A percentile compares a stretch with the other conserved stretches of the same genome.
Conservation (phyloP, 768 basidiomycete genomes). For the Pleurotus citrinopileatus region DNA sequence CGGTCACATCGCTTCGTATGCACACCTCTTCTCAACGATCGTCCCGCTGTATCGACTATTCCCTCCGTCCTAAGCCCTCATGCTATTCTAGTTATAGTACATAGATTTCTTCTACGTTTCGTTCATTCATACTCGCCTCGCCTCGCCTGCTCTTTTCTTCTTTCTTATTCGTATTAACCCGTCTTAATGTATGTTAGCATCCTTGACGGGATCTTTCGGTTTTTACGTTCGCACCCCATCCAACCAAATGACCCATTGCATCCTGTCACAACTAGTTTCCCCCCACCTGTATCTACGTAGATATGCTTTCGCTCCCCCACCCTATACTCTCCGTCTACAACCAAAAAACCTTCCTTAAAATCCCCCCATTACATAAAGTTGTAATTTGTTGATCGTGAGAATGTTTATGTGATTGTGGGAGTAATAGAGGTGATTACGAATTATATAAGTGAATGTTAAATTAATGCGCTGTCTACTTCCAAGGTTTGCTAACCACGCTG, state of each 20-base stretch:
- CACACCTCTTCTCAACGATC: background rate
- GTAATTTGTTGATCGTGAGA: too few relatives aligned
- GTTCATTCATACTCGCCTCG: background rate
- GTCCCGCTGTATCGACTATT: background rate
- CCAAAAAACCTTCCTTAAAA: too few relatives aligned
- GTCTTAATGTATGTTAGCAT: background rate
- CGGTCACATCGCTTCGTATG: background rate
- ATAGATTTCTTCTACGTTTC: background rate
- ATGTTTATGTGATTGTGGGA: too few relatives aligned
- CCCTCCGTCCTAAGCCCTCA: too few relatives aligned
- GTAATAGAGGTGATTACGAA: too few relatives aligned
- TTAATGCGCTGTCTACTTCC: too few relatives aligned
- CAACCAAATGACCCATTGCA: background rate
- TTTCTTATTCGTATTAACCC: background rate
- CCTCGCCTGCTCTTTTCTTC: background rate
- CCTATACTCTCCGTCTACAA: background rate
- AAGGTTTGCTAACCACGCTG: too few relatives aligned
- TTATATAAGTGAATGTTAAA: too few relatives aligned
- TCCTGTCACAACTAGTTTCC: background rate
- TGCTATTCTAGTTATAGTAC: background rate
- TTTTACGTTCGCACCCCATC: background rate
- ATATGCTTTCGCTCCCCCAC: background rate
- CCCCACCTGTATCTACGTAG: background rate
- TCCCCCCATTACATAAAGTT: too few relatives aligned
- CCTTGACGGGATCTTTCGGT: slow-evolving; percentile 8